Conservation (phyloP, 2,329 filamentous ascomycete species). For the Hymenoscyphus linearis region DNA sequence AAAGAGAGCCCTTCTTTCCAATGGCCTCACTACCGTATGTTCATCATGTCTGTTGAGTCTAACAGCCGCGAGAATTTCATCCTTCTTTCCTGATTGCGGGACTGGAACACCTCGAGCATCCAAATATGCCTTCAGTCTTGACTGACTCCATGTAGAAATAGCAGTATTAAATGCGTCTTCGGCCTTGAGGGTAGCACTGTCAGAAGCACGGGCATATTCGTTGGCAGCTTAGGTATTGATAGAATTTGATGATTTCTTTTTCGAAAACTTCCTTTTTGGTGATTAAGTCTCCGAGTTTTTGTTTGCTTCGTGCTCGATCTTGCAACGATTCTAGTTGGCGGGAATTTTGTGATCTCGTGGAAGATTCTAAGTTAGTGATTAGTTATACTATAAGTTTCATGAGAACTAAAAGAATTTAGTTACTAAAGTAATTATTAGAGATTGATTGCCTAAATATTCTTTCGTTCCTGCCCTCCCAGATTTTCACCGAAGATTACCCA, state of each 20-base stretch:
- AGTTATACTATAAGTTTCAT: too few species aligned
- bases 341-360: too few species aligned
- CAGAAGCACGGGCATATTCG: conserved; percentile 69
- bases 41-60: conserved; percentile 57
- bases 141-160: conserved; percentile 61
- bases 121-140: conserved; percentile 70
- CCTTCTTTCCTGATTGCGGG: conserved; percentile 64
- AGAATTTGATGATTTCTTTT: not conserved
- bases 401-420: too few species aligned
- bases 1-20: conserved; percentile 20
- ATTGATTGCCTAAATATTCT: too few species aligned
- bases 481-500: too few species aligned
- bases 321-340: too few species aligned
- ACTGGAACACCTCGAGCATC: conserved; percentile 72
- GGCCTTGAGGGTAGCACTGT: conserved; percentile 55
- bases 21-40: conserved; percentile 20
- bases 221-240: conserved; percentile 54
- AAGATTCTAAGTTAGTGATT: too few species aligned
- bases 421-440: too few species aligned
- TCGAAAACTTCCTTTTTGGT: not conserved
- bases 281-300: too few species aligned
- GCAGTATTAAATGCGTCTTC: conserved; percentile 63
- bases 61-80: conserved; percentile 71
- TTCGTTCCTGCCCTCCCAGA: too few species aligned
- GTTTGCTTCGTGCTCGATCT: too few species aligned